Evolutionary conservation across 2,329 filamentous ascomycete species (phyloP).

Genomic region (Amauroascus verrucosus): DNA sequence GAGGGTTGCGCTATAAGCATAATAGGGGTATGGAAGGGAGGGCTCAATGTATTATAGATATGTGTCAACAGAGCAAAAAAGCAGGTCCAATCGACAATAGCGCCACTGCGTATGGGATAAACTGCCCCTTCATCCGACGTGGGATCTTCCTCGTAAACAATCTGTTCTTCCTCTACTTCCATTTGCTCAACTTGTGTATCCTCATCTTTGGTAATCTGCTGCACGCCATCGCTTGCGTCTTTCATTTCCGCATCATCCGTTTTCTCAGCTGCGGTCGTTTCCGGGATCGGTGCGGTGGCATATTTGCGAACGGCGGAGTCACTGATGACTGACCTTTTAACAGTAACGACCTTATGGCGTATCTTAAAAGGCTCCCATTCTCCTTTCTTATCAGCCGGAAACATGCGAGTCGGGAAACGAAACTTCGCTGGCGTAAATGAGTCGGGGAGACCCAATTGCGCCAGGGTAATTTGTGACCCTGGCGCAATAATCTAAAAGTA

Average conservation of each 20-base stretch:
- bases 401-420: conserved; percentile 89
- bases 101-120: conserved; percentile 72
- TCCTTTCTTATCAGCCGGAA: conserved; percentile 63
- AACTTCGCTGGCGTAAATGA: conserved; percentile 81
- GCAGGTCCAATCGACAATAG: conserved; percentile 80
- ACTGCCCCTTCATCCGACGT: conserved; percentile 81
- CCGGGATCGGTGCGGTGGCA: conserved; percentile 7
- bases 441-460: conserved; percentile 80
- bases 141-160: conserved; percentile 76
- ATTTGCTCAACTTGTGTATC: conserved; percentile 21
- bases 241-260: conserved; percentile 39
- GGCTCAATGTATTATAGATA: conserved; percentile 78
- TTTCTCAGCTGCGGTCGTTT: conserved; percentile 13
- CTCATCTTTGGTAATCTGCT: conserved; percentile 18
- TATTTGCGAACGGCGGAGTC: neutral
- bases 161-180: conserved; percentile 35
- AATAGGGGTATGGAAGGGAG: conserved; percentile 88
- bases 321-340: conserved; percentile 16
- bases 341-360: conserved; percentile 40
- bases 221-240: conserved; percentile 26
- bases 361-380: conserved; percentile 76
- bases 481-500: conserved; percentile 41
- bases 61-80: conserved; percentile 91
- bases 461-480: conserved; percentile 80
- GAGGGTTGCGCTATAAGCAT: conserved; percentile 79